Percentiles rank a stretch among this genome's conserved stretches.
Conservation (phyloP, 2,329 filamentous ascomycete species). For the Chalaropsis ovoidea region DNA sequence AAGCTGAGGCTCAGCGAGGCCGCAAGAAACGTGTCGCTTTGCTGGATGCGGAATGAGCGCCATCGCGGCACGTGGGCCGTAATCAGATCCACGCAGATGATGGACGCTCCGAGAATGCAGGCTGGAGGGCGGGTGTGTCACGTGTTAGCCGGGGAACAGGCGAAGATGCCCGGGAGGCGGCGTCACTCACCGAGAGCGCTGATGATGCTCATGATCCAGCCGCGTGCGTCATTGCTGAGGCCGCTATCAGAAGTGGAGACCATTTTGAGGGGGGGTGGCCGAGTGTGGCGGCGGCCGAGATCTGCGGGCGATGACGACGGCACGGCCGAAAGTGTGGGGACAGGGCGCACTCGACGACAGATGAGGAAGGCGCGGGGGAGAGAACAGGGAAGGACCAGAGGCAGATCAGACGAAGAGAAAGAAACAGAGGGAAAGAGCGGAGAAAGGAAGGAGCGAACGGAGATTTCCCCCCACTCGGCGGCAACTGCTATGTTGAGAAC, state of each 20-base stretch:
- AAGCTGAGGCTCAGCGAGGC: slow-evolving; percentile 85
- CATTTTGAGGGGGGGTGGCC: neutral
- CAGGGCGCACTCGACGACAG: neutral
- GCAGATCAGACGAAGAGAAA: neutral
- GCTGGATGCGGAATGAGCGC: slow-evolving; percentile 72
- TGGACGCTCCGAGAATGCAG: slow-evolving; percentile 63
- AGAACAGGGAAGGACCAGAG: neutral
- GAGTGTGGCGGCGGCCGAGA: neutral
- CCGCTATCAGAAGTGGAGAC: slow-evolving; percentile 17
- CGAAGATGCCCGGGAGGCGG: no score
- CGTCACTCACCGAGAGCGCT: slow-evolving; percentile 55
- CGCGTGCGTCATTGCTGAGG: slow-evolving; percentile 71
- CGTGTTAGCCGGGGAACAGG: slow-evolving; percentile 6
- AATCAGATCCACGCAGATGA: slow-evolving; percentile 78
- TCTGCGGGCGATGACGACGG: neutral
- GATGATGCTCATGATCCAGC: slow-evolving; percentile 86
- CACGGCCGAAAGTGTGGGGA: neutral
- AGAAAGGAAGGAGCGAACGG: neutral
- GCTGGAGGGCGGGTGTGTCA: slow-evolving; percentile 39
- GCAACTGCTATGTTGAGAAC: slow-evolving; percentile 1
- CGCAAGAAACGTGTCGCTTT: slow-evolving; percentile 80
- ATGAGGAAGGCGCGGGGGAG: neutral
- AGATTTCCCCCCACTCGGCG: neutral
- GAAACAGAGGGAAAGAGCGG: neutral
- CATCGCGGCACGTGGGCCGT: slow-evolving; percentile 63